These are phyloP conservation scores for Sclerotinia minor DNA, from an alignment of 2,329 filamentous ascomycete species.

Conservation along the genomic window DNA sequence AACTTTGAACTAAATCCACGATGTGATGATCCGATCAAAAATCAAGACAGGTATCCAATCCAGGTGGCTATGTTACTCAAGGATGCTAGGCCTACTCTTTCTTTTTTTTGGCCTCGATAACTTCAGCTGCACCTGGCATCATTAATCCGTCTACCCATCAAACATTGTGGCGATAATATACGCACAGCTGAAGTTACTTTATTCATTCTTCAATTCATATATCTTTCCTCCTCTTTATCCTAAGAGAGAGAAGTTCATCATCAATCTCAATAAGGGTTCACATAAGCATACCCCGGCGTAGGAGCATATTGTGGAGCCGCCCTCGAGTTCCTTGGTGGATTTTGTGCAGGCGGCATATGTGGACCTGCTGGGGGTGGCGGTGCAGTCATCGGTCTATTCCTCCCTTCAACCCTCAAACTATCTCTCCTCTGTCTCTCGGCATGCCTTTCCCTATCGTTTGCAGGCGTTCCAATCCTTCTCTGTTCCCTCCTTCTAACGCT, in stretches of 20 bases:
- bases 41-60: conserved; percentile 3
- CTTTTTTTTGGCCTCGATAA: conserved; percentile 14
- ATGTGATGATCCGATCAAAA: not conserved
- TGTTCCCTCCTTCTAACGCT: conserved; percentile 27
- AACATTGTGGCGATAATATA: not conserved
- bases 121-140: conserved; percentile 11
- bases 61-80: conserved; percentile 2
- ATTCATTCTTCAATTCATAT: conserved; percentile 5
- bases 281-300: conserved; percentile 29
- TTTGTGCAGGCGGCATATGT: conserved; percentile 19
- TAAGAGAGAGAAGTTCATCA: not conserved
- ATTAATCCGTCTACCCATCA: conserved; percentile 16
- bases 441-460: conserved; percentile 17
- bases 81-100: conserved; percentile 2
- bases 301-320: conserved; percentile 23
- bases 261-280: conserved; percentile 24
- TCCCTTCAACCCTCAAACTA: conserved; percentile 25
- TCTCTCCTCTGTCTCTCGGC: conserved; percentile 26
- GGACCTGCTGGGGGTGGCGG: conserved; percentile 26
- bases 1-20: not conserved
- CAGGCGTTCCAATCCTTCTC: conserved; percentile 26
- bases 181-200: conserved; percentile 1
- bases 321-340: conserved; percentile 16
- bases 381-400: conserved; percentile 25
- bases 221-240: not conserved